A percentile compares a stretch with the other conserved stretches of the same genome.
These are phyloP conservation scores for Fusarium virguliforme DNA, from an alignment of 2,329 filamentous ascomycete genomes.

Conservation along the genomic window DNA sequence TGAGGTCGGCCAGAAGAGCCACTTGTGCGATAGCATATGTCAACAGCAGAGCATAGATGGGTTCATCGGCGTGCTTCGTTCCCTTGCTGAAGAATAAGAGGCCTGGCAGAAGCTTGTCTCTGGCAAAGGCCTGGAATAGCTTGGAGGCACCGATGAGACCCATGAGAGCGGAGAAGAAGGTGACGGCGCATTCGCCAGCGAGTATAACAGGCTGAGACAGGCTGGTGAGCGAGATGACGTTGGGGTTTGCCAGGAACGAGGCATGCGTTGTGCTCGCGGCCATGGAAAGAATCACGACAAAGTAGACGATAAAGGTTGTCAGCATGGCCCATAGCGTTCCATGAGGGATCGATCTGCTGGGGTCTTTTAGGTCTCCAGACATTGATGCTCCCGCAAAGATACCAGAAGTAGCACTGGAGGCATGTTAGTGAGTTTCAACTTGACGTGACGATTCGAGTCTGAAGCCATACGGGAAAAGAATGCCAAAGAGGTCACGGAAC, in stretches of 20 bases:
- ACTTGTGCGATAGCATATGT: slow-evolving; percentile 84
- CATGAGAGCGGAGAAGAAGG: slow-evolving; percentile 90
- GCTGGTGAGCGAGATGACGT: slow-evolving; percentile 87
- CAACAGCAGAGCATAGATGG: slow-evolving; percentile 81
- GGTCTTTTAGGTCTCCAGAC: slow-evolving; percentile 88
- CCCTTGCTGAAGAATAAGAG: slow-evolving; percentile 82
- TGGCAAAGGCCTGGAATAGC: slow-evolving; percentile 84
- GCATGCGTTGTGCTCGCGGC: slow-evolving; percentile 81
- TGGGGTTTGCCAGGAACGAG: slow-evolving; percentile 82
- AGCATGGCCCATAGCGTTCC: slow-evolving; percentile 86
- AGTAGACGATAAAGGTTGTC: slow-evolving; percentile 83
- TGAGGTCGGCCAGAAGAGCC: slow-evolving; percentile 86
- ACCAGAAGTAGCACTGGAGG: slow-evolving; percentile 64
- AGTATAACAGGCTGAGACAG: slow-evolving; percentile 82
- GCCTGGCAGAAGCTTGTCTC: slow-evolving; percentile 85
- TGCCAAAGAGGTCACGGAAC: slow-evolving; percentile 88
- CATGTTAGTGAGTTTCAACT: slow-evolving; percentile 47
- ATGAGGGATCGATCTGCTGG: slow-evolving; percentile 86
- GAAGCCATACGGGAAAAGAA: slow-evolving; percentile 77
- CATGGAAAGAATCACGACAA: slow-evolving; percentile 83
- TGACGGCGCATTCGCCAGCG: slow-evolving; percentile 85
- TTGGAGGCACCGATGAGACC: slow-evolving; percentile 89
- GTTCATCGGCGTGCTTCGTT: slow-evolving; percentile 80
- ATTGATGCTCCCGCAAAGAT: slow-evolving; percentile 85
- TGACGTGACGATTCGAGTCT: not conserved